Percentiles rank a stretch among this genome's conserved stretches.
These are phyloP conservation scores for Ophiosphaerella korrae DNA, from an alignment of 2,329 filamentous ascomycete species.

Conservation along the genomic window DNA sequence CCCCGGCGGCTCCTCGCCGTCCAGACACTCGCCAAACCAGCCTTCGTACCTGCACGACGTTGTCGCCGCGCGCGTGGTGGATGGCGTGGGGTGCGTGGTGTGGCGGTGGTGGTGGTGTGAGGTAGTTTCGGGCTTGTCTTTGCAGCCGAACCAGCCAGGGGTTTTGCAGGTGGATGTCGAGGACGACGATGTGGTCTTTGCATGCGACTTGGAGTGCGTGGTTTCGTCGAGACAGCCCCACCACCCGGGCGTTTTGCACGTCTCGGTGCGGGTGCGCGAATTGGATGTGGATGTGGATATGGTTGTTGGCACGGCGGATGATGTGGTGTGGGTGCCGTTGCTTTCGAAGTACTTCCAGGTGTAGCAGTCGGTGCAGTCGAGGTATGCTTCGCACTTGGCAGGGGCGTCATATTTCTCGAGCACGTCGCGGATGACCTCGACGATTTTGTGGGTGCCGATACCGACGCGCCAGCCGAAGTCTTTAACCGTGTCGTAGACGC, in stretches of 20 bases:
- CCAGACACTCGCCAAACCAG: slow-evolving; percentile 57
- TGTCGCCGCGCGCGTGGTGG: slow-evolving; percentile 17
- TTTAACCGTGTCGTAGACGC: slow-evolving; percentile 88
- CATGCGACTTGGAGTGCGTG: slow-evolving; percentile 53
- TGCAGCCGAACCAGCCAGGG: slow-evolving; percentile 70
- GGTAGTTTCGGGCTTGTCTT: slow-evolving; percentile 51
- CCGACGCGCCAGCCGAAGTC: slow-evolving; percentile 93
- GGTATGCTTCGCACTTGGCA: slow-evolving; percentile 74
- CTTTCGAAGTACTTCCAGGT: slow-evolving; percentile 96
- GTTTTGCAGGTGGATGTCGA: slow-evolving; percentile 52
- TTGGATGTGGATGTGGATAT: slow-evolving; percentile 56
- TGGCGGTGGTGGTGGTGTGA: slow-evolving; percentile 7
- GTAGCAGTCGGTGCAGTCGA: slow-evolving; percentile 83
- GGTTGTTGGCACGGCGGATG: slow-evolving; percentile 60
- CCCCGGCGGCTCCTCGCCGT: slow-evolving; percentile 53
- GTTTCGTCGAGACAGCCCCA: slow-evolving; percentile 79
- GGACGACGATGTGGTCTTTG: slow-evolving; percentile 51
- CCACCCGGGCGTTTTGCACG: slow-evolving; percentile 91
- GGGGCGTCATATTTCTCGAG: slow-evolving; percentile 81
- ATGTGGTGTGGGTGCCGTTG: slow-evolving; percentile 80
- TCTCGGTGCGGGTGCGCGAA: slow-evolving; percentile 72
- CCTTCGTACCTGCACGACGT: slow-evolving; percentile 51
- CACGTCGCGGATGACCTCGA: slow-evolving; percentile 84
- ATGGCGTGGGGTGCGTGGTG: slow-evolving; percentile 37
- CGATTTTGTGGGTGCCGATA: slow-evolving; percentile 89